These are phyloP conservation scores for Brassica nigra DNA, from an alignment of 345 rosid genomes.

Conservation along the genomic window DNA sequence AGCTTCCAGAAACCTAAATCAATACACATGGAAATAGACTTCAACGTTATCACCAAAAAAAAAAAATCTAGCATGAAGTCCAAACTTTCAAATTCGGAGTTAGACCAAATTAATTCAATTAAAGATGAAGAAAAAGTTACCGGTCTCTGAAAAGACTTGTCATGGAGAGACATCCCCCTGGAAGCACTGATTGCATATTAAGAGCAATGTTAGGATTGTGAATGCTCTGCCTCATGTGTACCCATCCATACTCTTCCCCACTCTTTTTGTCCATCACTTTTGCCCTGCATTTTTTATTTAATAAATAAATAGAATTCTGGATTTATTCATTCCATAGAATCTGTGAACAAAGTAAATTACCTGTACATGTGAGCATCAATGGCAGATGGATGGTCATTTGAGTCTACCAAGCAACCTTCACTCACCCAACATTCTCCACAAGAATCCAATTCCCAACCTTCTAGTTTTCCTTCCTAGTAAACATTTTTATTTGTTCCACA, in stretches of 20 bases:
- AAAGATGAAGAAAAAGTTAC: constrained; percentile 35
- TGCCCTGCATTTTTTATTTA: constrained; percentile 48
- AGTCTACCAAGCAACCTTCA: constrained; percentile 90
- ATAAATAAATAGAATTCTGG: neutral
- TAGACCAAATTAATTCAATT: neutral
- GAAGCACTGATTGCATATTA: constrained; percentile 69
- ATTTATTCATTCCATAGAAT: neutral
- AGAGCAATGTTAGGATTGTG: constrained; percentile 88
- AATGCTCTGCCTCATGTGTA: constrained; percentile 85
- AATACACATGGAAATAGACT: constrained; percentile 23
- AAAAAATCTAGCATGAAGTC: neutral
- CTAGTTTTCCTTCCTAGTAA: constrained; percentile 61
- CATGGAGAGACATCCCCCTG: constrained; percentile 70
- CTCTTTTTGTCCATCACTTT: constrained; percentile 55
- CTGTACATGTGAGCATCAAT: constrained; percentile 94
- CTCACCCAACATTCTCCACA: constrained; percentile 96
- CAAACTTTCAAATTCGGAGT: neutral
- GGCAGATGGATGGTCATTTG: constrained; percentile 65
- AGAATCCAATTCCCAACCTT: constrained; percentile 82
- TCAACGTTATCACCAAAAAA: neutral
- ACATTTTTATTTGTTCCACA: neutral
- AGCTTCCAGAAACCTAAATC: constrained; percentile 62
- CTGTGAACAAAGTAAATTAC: constrained; percentile 36
- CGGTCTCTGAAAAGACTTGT: constrained; percentile 52
- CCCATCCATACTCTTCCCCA: constrained; percentile 78